A percentile compares a stretch with the other conserved stretches of the same genome.
Conservation (phyloP, 75 land plant species). For the Sequoiadendron giganteum region DNA sequence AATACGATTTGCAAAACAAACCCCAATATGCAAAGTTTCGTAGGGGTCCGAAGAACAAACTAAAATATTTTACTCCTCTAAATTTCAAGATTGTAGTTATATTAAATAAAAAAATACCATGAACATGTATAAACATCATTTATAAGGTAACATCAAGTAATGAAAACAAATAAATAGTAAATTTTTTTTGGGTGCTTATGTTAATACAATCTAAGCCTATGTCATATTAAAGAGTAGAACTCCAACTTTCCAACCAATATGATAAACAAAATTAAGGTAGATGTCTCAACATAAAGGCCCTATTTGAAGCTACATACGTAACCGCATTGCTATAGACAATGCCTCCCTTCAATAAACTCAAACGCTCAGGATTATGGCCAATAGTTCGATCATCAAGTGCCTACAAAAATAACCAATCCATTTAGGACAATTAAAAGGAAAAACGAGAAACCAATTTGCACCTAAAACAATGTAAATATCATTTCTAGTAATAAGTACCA, state of each 20-base stretch:
- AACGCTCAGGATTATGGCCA: conserved; percentile 73
- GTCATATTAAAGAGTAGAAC: neutral
- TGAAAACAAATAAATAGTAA: neutral
- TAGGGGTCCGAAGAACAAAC: neutral
- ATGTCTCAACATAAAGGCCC: conserved; percentile 2
- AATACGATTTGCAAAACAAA: too few relatives aligned
- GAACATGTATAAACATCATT: neutral
- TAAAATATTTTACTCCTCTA: neutral
- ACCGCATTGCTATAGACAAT: conserved; percentile 78
- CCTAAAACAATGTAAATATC: neutral
- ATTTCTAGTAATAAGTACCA: neutral
- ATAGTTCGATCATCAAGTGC: conserved; percentile 78
- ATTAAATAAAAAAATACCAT: neutral
- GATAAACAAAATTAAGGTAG: neutral
- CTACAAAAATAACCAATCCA: conserved; percentile 25
- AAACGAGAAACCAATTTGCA: neutral
- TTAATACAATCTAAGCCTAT: neutral
- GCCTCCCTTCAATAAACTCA: conserved; percentile 72
- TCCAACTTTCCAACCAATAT: neutral
- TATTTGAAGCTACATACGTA: conserved; percentile 47
- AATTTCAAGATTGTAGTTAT: neutral
- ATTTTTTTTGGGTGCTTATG: neutral
- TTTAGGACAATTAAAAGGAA: neutral
- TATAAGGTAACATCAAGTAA: neutral
- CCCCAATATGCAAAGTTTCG: too few relatives aligned